Evolutionary conservation across 768 basidiomycete species (phyloP), one percentile per base, ranked within the genome.

Genomic region (Chalciporus pseudorubinellus): DNA sequence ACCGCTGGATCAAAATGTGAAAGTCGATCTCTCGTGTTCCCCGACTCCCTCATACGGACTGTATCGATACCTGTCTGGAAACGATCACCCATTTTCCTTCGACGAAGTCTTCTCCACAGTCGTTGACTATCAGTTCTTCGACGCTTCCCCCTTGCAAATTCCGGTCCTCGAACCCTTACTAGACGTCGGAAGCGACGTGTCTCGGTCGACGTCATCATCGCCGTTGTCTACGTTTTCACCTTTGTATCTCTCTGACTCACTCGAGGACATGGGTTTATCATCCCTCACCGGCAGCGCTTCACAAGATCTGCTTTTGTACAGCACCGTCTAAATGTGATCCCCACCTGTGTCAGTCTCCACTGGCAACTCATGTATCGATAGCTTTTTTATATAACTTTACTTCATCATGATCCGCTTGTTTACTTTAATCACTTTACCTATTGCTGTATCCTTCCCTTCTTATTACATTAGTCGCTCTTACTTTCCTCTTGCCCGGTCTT

Each of bases 151-250:
- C 41, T 49, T 48, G 28, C 31, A 46, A 14, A 29, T 56, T 22
- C 51, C 60, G n/a, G 10, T 38, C 9, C 43, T 52, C 19, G 58
- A 55, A 18, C 51, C 51, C 11, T 62, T 62, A 44, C 41, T 46
- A 39, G 62, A 60, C 50, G 34, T 48, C 5, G 48, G 48, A 33
- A 59, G 52, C 13, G 53, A 59, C 20, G 47, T 41, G 24, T 57
- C 50, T 10, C 58, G 53, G 24, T 65, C 63, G 13, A 49, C 50
- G 12, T 60, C 52, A 28, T 60, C 63, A 41, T 62, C 64, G 6
- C 63, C 65, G 33, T 54, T 56, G 20, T 68, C 70, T 28, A 56
- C 49, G 18, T 58, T 62, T 51, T 59, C 59, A 41, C 14, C 50
- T 19, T 44, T 65, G 7, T 55, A 58, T 51, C 22, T 47, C 21